Evolutionary conservation across 768 basidiomycete genomes (phyloP).

Genomic region (Lepiota brunneoincarnata): DNA sequence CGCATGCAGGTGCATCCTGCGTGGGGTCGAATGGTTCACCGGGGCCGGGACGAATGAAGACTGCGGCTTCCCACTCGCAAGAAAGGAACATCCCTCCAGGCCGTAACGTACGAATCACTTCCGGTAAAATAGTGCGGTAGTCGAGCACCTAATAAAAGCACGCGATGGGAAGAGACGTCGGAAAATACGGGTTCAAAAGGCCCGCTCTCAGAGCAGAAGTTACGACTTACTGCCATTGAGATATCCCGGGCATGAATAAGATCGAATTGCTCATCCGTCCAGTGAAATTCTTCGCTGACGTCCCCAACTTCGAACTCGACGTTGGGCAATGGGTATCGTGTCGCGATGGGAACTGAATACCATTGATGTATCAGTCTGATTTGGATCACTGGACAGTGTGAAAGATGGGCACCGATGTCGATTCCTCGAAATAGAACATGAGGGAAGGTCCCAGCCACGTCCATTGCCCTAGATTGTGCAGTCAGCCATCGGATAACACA

Average conservation of each 20-base stretch:
- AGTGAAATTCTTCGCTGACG: slow-evolving; percentile 50
- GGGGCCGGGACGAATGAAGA: slow-evolving; percentile 34
- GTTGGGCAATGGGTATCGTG: slow-evolving; percentile 56
- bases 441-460: slow-evolving; percentile 68
- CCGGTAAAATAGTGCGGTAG: slow-evolving; percentile 50
- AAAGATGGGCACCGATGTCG: slow-evolving; percentile 62
- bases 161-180: neutral
- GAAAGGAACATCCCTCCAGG: slow-evolving; percentile 72
- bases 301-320: slow-evolving; percentile 68
- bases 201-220: neutral
- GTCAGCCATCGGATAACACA: slow-evolving; percentile 16
- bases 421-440: slow-evolving; percentile 65
- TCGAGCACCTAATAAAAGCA: slow-evolving; percentile 45
- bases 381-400: slow-evolving; percentile 12
- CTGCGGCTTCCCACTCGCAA: slow-evolving; percentile 53
- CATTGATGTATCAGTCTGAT: slow-evolving; percentile 12
- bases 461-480: slow-evolving; percentile 54
- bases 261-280: slow-evolving; percentile 55
- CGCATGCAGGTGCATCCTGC: slow-evolving; percentile 37
- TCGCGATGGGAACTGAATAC: slow-evolving; percentile 65
- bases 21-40: slow-evolving; percentile 18
- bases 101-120: slow-evolving; percentile 62
- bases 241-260: slow-evolving; percentile 63
- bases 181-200: neutral
- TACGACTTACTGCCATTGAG: slow-evolving; percentile 54